These are phyloP conservation scores for Soucietia sequanensis DNA, from an alignment of 805 yeast genomes.

Conservation along the genomic window DNA sequence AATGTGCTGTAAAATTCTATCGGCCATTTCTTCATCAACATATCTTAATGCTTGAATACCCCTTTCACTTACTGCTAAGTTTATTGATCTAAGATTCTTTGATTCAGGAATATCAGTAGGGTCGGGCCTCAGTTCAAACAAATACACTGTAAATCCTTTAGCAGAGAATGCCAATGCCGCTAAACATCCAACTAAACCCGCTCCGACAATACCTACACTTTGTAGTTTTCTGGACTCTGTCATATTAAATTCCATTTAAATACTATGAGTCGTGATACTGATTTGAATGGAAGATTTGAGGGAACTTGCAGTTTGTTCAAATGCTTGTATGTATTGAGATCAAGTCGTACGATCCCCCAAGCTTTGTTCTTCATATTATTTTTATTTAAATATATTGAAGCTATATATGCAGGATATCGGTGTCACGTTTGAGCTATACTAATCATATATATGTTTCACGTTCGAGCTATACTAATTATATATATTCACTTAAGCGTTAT, in stretches of 20 bases:
- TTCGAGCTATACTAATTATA: too few relatives aligned
- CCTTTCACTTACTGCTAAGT: conserved; percentile 82
- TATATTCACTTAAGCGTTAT: too few relatives aligned
- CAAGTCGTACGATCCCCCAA: too few relatives aligned
- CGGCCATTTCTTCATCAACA: conserved; percentile 60
- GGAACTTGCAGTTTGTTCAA: too few relatives aligned
- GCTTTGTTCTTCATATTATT: too few relatives aligned
- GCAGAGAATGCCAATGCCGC: conserved; percentile 78
- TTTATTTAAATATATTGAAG: too few relatives aligned
- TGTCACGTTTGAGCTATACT: too few relatives aligned
- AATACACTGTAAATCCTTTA: conserved; percentile 67
- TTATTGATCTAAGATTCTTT: conserved; percentile 64
- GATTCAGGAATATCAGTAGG: conserved; percentile 44
- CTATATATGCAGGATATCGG: too few relatives aligned
- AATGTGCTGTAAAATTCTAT: conserved; percentile 53
- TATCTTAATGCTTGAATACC: conserved; percentile 70
- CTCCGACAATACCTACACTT: conserved; percentile 68
- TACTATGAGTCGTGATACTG: too few relatives aligned
- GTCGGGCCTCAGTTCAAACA: conserved; percentile 72
- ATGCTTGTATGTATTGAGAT: too few relatives aligned
- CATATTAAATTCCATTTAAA: conserved; percentile 1
- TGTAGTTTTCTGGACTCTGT: conserved; percentile 3
- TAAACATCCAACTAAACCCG: conserved; percentile 86
- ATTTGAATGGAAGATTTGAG: too few relatives aligned
- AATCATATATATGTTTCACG: too few relatives aligned